Evolutionary conservation across 352 stramenopile species (phyloP).

Genomic region (Achlya hypogyna): DNA sequence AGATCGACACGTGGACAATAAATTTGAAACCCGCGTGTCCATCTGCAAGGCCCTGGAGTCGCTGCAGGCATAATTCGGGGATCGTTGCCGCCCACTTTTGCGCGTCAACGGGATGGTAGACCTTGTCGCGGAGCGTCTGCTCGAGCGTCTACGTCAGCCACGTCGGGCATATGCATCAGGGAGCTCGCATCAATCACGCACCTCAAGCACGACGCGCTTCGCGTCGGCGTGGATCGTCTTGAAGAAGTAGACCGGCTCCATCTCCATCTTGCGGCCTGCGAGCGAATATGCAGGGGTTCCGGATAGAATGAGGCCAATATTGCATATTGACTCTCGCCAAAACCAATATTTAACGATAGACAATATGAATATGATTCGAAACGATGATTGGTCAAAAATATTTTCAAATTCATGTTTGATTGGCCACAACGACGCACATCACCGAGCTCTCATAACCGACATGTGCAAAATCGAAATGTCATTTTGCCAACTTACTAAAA

Average conservation of each 20-base stretch:
- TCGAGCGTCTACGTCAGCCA: slow-evolving; percentile 46
- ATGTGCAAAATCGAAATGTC: no score
- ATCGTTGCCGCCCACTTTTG: slow-evolving; percentile 73
- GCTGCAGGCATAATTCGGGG: slow-evolving; percentile 68
- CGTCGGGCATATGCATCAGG: background rate
- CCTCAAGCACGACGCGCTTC: slow-evolving; percentile 77
- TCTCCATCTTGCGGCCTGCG: background rate
- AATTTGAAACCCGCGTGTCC: slow-evolving; percentile 84
- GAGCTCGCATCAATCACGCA: slow-evolving; percentile 18
- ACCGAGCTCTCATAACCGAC: no score
- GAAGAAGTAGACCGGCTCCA: slow-evolving; percentile 50
- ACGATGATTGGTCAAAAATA: no score
- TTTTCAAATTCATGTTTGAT: no score
- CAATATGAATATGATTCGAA: no score
- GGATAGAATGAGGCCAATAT: no score
- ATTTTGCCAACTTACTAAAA: no score
- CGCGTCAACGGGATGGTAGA: slow-evolving; percentile 73
- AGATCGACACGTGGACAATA: slow-evolving; percentile 79
- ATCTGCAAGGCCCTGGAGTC: slow-evolving; percentile 74
- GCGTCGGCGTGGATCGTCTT: slow-evolving; percentile 77
- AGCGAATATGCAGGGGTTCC: background rate
- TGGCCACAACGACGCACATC: no score
- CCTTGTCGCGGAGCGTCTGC: slow-evolving; percentile 47
- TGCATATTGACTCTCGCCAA: no score
- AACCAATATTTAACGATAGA: no score